These are phyloP conservation scores for Eustoma russellianum DNA, from an alignment of 257 asterid genomes.

Conservation along the genomic window DNA sequence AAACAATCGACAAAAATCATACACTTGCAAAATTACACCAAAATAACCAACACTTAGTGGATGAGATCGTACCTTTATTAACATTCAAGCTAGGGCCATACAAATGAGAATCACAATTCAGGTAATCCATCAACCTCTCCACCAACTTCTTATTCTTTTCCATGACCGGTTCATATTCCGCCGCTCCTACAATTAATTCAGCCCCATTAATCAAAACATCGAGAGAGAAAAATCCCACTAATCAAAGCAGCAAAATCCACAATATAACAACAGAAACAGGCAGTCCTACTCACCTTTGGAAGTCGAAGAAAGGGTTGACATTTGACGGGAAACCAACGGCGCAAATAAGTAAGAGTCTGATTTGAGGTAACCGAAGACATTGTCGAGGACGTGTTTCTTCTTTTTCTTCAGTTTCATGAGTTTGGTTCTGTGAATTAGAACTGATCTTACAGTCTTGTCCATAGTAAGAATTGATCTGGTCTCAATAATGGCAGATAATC, in stretches of 20 bases:
- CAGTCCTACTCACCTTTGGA: not conserved
- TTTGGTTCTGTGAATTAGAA: constrained; percentile 16
- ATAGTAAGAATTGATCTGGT: constrained; percentile 2
- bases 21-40: no score
- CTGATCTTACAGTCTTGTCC: constrained; percentile 27
- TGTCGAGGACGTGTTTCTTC: constrained; percentile 17
- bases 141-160: constrained; percentile 12
- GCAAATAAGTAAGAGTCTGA: constrained; percentile 46
- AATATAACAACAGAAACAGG: not conserved
- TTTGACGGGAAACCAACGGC: constrained; percentile 20
- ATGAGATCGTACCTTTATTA: constrained; percentile 17
- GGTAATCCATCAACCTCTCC: constrained; percentile 16
- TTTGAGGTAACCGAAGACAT: constrained; percentile 29
- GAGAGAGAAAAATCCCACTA: not conserved
- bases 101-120: constrained; percentile 39
- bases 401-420: constrained; percentile 18
- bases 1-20: no score
- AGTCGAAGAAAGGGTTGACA: constrained; percentile 1
- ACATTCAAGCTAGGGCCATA: constrained; percentile 29
- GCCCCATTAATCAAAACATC: not conserved
- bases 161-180: constrained; percentile 10
- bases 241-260: not conserved
- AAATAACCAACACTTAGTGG: no score
- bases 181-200: constrained; percentile 19
- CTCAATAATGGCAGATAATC: not conserved